Percentiles rank a stretch among this genome's conserved stretches.
Evolutionary conservation across 225 moss, liverwort and hornwort genomes (phyloP).

Genomic region (Rhytidiadelphus loreus): DNA sequence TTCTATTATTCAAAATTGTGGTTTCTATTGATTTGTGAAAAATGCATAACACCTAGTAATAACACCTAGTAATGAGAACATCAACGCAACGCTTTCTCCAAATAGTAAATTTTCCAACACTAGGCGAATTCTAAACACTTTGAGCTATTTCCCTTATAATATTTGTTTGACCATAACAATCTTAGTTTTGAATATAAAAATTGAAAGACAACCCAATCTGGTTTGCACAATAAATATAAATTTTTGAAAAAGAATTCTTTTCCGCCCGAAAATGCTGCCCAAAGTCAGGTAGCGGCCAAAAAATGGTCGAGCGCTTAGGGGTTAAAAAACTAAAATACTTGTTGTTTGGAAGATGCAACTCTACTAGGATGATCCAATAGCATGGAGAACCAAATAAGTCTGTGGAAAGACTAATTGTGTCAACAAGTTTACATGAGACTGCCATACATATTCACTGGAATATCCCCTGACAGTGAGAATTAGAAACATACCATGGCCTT

Average conservation of each 20-base stretch:
- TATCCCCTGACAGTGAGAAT: neutral
- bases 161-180: neutral
- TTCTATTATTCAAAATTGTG: neutral
- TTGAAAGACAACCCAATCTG: neutral
- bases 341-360: neutral
- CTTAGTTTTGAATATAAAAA: neutral
- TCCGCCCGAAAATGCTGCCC: neutral
- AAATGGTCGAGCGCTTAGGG: neutral
- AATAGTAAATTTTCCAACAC: neutral
- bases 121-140: neutral
- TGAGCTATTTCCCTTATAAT: neutral
- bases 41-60: too few relatives aligned
- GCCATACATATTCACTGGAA: neutral
- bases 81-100: neutral
- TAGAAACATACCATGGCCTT: constrained; percentile 72
- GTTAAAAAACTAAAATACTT: too few relatives aligned
- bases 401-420: neutral
- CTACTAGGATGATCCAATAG: neutral
- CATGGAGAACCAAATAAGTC: neutral
- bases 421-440: neutral
- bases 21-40: neutral
- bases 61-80: neutral
- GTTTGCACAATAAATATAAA: neutral
- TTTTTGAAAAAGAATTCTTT: neutral
- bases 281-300: neutral